phyloP scores from a whole-genome alignment of 2,329 filamentous ascomycete species.

The Camptophora hylomeconis region DNA sequence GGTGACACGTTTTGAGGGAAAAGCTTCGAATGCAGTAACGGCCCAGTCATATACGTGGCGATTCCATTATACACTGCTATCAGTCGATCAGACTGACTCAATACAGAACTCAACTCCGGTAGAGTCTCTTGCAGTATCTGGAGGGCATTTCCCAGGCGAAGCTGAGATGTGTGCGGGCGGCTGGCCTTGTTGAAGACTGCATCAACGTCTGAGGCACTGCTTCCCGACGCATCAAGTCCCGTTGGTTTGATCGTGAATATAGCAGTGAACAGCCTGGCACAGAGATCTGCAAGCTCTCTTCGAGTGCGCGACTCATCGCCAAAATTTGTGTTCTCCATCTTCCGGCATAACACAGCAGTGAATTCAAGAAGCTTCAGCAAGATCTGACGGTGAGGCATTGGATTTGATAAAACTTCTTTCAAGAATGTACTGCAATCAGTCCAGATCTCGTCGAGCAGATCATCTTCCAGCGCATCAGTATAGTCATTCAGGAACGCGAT shows the following conservation, averaged over 20 bases:
- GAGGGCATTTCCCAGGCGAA: constrained; percentile 61
- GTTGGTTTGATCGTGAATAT: constrained; percentile 82
- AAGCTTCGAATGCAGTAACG: constrained; percentile 66
- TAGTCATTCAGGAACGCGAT: constrained; percentile 86
- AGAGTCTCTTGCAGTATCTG: constrained; percentile 67
- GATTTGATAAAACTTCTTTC: constrained; percentile 79
- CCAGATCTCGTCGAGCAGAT: constrained; percentile 98
- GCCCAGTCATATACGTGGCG: constrained; percentile 69
- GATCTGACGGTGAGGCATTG: constrained; percentile 86
- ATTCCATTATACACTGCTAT: constrained; percentile 65
- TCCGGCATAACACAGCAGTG: constrained; percentile 76
- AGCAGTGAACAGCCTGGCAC: constrained; percentile 76
- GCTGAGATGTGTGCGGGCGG: constrained; percentile 14
- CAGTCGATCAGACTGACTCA: constrained; percentile 77
- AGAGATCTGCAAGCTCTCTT: constrained; percentile 77
- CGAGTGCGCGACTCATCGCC: constrained; percentile 89
- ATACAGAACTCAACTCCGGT: constrained; percentile 65
- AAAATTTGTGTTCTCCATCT: constrained; percentile 96
- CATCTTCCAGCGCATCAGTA: constrained; percentile 78
- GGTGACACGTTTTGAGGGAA: constrained; percentile 77
- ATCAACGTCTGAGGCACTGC: too few species aligned
- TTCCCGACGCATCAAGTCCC: constrained; percentile 47
- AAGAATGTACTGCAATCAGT: constrained; percentile 83
- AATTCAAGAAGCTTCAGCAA: constrained; percentile 78
- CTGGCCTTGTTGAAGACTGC: constrained; percentile 20